Evolutionary conservation across 805 yeast genomes (phyloP).

Genomic region (Sugiyamaella qingdaonensis): DNA sequence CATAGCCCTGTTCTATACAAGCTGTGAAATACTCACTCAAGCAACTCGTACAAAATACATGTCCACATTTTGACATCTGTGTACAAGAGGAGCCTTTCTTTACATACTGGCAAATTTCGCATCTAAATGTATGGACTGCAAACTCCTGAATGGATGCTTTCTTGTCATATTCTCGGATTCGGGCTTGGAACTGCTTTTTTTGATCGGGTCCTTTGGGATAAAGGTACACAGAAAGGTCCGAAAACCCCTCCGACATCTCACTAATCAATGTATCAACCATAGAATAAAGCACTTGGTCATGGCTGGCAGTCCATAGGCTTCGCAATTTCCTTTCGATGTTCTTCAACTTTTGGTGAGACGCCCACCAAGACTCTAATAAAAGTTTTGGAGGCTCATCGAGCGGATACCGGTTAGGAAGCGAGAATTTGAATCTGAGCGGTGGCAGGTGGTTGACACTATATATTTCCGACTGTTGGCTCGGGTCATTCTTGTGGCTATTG

Average conservation of each 20-base stretch:
- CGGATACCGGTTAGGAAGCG: constrained; percentile 18
- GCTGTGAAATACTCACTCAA: constrained; percentile 17
- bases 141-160: constrained; percentile 14
- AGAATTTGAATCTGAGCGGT: constrained; percentile 14
- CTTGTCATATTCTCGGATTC: constrained; percentile 10
- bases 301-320: constrained; percentile 11
- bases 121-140: constrained; percentile 14
- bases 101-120: constrained; percentile 22
- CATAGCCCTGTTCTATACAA: constrained; percentile 22
- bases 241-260: not conserved
- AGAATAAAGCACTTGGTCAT: constrained; percentile 14
- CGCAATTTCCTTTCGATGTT: constrained; percentile 1
- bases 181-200: constrained; percentile 2
- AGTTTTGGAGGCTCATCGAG: constrained; percentile 9
- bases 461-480: not conserved
- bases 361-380: constrained; percentile 13
- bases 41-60: constrained; percentile 22
- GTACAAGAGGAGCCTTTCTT: constrained; percentile 19
- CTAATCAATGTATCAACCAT: constrained; percentile 14
- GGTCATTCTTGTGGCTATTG: not conserved
- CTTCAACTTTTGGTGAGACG: not conserved
- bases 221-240: not conserved
- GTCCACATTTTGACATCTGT: constrained; percentile 14
- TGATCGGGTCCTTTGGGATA: not conserved
- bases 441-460: constrained; percentile 14